Percentiles rank a stretch among this genome's conserved stretches.
phyloP scores from a whole-genome alignment of 306 rosid genomes.

The Vicia faba region DNA sequence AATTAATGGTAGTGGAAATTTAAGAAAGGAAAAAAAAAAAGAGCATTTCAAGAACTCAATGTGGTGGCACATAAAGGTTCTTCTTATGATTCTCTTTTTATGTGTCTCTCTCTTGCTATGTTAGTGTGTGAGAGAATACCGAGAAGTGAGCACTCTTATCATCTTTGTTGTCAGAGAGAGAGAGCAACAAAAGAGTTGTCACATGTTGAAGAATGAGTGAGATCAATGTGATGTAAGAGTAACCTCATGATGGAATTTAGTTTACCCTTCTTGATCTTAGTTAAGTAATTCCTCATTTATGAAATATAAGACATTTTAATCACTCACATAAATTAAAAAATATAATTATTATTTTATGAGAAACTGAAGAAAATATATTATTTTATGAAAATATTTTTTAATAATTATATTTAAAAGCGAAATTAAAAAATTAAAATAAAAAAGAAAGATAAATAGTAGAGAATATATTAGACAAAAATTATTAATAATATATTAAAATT shows the following conservation, averaged over 20 bases:
- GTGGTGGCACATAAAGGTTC: conserved; percentile 6
- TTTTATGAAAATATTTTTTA: no score
- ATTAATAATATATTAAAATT: no score
- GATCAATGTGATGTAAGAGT: conserved; percentile 32
- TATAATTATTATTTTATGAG: no score
- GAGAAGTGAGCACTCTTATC: conserved; percentile 31
- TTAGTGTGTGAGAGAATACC: conserved; percentile 23
- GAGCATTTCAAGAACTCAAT: conserved; percentile 1
- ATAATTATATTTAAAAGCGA: no score
- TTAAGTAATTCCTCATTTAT: no score
- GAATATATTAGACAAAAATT: no score
- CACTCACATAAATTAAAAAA: no score
- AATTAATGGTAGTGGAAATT: conserved; percentile 21
- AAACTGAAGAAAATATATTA: no score
- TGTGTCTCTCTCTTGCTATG: no score
- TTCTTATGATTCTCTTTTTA: conserved; percentile 8
- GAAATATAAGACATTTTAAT: no score
- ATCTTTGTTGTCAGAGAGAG: conserved; percentile 27
- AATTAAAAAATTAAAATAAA: no score
- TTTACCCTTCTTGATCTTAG: neutral
- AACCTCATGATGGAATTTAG: conserved; percentile 9
- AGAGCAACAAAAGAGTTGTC: conserved; percentile 25
- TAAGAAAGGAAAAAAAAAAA: neutral
- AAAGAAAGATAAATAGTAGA: no score
- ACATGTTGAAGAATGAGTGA: conserved; percentile 18